Percentiles rank a stretch among this genome's conserved stretches.
Conservation (phyloP, 1,284 basidiomycete genomes). For the Calocybe gambosa region DNA sequence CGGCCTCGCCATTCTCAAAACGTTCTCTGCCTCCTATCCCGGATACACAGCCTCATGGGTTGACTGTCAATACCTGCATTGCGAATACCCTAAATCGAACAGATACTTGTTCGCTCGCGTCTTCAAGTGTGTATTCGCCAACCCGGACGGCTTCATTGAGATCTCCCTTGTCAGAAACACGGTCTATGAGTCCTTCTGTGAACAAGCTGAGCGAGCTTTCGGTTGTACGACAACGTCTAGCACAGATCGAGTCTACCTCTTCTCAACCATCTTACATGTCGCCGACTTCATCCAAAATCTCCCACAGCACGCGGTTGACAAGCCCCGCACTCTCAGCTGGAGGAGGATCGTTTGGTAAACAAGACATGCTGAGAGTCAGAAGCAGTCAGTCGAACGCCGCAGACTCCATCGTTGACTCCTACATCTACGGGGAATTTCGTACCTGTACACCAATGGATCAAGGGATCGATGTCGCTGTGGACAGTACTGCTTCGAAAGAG, state of each 20-base stretch:
- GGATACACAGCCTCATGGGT: not conserved
- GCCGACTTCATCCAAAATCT: conserved; percentile 9
- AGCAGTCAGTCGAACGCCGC: conserved; percentile 16
- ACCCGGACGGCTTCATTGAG: conserved; percentile 16
- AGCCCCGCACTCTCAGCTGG: conserved; percentile 5
- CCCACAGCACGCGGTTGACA: conserved; percentile 6
- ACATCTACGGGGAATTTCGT: conserved; percentile 12
- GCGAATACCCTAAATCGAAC: conserved; percentile 6
- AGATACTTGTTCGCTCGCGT: conserved; percentile 8
- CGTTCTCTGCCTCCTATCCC: conserved; percentile 30
- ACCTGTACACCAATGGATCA: not conserved
- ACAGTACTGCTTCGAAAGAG: not conserved
- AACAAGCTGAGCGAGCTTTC: conserved; percentile 29
- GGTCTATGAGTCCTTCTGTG: conserved; percentile 26
- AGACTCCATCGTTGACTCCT: conserved; percentile 22
- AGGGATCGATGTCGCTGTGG: not conserved
- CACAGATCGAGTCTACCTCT: conserved; percentile 26
- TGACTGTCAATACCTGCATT: not conserved
- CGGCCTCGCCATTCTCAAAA: conserved; percentile 12
- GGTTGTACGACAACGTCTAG: conserved; percentile 31
- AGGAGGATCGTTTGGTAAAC: not conserved
- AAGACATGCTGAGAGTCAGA: conserved; percentile 7
- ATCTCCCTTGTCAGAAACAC: conserved; percentile 9
- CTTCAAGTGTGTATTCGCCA: conserved; percentile 20
- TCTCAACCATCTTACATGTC: conserved; percentile 8